A percentile compares a stretch with the other conserved stretches of the same genome.
These are phyloP conservation scores for Phylloporus sp. DNA, from an alignment of 768 basidiomycete genomes.

Conservation along the genomic window DNA sequence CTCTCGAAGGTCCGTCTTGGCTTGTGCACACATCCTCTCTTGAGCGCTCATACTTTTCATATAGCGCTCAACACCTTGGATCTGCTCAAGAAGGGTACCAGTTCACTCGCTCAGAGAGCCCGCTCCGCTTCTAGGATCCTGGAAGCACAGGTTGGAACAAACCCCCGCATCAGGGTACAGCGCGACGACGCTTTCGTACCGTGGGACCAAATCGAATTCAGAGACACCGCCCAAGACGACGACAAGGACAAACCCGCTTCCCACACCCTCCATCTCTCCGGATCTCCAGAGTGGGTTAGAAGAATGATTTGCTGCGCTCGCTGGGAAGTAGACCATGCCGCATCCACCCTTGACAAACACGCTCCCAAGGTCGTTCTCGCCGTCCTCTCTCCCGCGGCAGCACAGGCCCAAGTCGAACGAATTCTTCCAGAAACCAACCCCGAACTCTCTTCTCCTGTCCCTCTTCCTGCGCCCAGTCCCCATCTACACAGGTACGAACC, in stretches of 20 bases:
- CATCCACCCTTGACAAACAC: slow-evolving; percentile 24
- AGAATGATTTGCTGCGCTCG: slow-evolving; percentile 78
- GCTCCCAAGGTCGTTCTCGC: slow-evolving; percentile 58
- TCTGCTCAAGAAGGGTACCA: slow-evolving; percentile 86
- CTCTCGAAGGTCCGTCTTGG: slow-evolving; percentile 70
- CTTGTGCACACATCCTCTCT: too few relatives aligned
- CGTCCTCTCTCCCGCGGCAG: slow-evolving; percentile 36
- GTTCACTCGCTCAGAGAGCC: slow-evolving; percentile 71
- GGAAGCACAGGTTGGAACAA: slow-evolving; percentile 81
- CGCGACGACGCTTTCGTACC: slow-evolving; percentile 76
- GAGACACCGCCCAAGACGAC: slow-evolving; percentile 27
- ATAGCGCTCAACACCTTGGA: slow-evolving; percentile 88
- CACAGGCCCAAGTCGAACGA: slow-evolving; percentile 26
- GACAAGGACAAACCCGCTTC: slow-evolving; percentile 23
- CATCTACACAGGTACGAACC: slow-evolving; percentile 57
- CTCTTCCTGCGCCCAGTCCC: slow-evolving; percentile 55
- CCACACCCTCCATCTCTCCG: slow-evolving; percentile 24
- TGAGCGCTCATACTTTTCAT: slow-evolving; percentile 6
- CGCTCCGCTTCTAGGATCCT: slow-evolving; percentile 84
- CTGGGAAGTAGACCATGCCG: slow-evolving; percentile 64
- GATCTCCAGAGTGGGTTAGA: slow-evolving; percentile 80
- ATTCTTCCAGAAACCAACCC: slow-evolving; percentile 11
- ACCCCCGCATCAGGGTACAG: slow-evolving; percentile 77
- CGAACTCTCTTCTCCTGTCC: slow-evolving; percentile 48
- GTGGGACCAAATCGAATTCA: slow-evolving; percentile 70